phyloP scores from a whole-genome alignment of 2,329 filamentous ascomycete species.

The Passalora sequoiae region DNA sequence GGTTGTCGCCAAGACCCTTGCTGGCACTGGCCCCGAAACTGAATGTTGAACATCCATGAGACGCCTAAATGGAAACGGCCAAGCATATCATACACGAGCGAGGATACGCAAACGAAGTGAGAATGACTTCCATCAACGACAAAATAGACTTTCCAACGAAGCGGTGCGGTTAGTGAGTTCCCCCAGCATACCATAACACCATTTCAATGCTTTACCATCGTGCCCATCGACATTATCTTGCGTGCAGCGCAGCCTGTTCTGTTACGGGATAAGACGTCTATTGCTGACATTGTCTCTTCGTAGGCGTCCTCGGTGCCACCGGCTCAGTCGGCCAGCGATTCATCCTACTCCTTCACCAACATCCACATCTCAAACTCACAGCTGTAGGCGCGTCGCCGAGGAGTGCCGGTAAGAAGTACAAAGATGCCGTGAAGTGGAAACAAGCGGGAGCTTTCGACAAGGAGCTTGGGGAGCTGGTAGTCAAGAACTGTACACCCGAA shows the following conservation, averaged over 20 bases:
- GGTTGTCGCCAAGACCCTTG: no score
- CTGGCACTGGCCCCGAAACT: no score
- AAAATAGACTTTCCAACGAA: slow-evolving; percentile 44
- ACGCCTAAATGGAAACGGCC: slow-evolving; percentile 24
- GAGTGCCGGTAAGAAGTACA: slow-evolving; percentile 89
- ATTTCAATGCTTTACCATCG: not conserved
- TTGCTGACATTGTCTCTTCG: slow-evolving; percentile 1
- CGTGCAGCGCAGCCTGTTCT: no score
- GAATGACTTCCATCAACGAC: slow-evolving; percentile 25
- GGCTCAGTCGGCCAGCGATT: slow-evolving; percentile 95
- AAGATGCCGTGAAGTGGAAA: slow-evolving; percentile 93
- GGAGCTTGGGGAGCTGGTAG: slow-evolving; percentile 69
- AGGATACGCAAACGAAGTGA: slow-evolving; percentile 18
- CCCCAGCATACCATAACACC: slow-evolving; percentile 6
- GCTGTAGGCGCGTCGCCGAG: slow-evolving; percentile 84
- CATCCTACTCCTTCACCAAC: slow-evolving; percentile 81
- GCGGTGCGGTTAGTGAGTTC: slow-evolving; percentile 46
- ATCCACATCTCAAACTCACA: slow-evolving; percentile 80
- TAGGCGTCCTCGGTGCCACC: slow-evolving; percentile 76
- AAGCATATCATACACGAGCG: slow-evolving; percentile 17
- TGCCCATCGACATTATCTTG: slow-evolving; percentile 6
- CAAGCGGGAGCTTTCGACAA: slow-evolving; percentile 77
- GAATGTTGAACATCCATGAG: no score
- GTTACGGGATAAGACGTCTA: not conserved
- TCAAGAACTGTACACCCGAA: slow-evolving; percentile 76